These are phyloP conservation scores for Sclerospora graminicola DNA, from an alignment of 352 stramenopile species.

Conservation along the genomic window DNA sequence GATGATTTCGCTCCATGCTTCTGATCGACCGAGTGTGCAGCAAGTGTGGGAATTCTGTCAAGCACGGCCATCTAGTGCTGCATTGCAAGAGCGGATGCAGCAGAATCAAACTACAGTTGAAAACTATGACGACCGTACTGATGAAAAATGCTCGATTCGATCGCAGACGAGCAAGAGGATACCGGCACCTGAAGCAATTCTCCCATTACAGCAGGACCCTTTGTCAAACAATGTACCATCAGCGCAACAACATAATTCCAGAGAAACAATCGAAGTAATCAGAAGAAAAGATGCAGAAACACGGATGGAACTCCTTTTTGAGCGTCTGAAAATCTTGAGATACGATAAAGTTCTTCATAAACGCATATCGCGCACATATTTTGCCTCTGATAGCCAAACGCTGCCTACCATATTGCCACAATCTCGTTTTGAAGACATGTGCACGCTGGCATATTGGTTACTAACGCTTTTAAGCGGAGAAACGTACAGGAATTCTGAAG, in stretches of 20 bases:
- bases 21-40: slow-evolving; percentile 48
- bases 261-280: slow-evolving; percentile 8
- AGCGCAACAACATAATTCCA: slow-evolving; percentile 12
- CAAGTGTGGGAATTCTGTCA: slow-evolving; percentile 53
- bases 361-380: slow-evolving; percentile 37
- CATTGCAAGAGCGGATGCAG: slow-evolving; percentile 17
- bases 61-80: slow-evolving; percentile 24
- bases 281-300: slow-evolving; percentile 24
- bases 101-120: slow-evolving; percentile 8
- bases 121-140: slow-evolving; percentile 12
- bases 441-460: slow-evolving; percentile 26
- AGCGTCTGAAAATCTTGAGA: slow-evolving; percentile 46
- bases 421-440: slow-evolving; percentile 41
- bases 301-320: slow-evolving; percentile 61
- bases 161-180: slow-evolving; percentile 7
- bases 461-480: slow-evolving; percentile 18
- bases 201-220: slow-evolving; percentile 18
- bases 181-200: slow-evolving; percentile 14
- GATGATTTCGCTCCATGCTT: slow-evolving; percentile 66
- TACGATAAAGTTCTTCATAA: slow-evolving; percentile 33
- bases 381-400: slow-evolving; percentile 20
- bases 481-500: slow-evolving; percentile 1
- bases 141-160: no score
- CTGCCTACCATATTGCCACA: slow-evolving; percentile 3
- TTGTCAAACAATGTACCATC: no score